These are phyloP conservation scores for Castanopsis chinensis DNA, from an alignment of 306 rosid genomes.

Conservation along the genomic window DNA sequence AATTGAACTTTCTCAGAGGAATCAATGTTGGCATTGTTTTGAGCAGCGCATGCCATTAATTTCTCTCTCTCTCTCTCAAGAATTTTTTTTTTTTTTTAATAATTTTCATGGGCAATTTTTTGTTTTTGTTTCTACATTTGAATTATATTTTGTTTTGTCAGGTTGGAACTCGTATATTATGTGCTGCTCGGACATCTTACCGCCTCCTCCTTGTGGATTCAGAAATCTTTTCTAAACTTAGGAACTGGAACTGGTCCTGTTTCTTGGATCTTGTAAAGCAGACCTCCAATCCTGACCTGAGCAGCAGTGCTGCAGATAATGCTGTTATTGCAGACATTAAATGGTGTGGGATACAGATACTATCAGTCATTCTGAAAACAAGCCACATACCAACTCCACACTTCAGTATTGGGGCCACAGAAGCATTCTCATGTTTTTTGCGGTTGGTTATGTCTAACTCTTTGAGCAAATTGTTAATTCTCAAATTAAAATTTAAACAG, in stretches of 20 bases:
- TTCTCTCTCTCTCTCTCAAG: neutral
- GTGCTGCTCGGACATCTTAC: conserved; percentile 59
- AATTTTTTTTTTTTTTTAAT: too few species aligned
- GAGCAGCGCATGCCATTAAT: neutral
- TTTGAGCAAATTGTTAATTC: conserved; percentile 9
- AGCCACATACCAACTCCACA: conserved; percentile 44
- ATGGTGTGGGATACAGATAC: conserved; percentile 70
- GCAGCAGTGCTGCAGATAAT: conserved; percentile 5
- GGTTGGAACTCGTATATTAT: conserved; percentile 41
- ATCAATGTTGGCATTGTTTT: neutral
- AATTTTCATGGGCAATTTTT: neutral
- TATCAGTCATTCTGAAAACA: conserved; percentile 49
- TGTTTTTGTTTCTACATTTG: neutral
- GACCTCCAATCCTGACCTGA: conserved; percentile 19
- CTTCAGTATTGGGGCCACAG: conserved; percentile 43
- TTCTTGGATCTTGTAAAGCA: conserved; percentile 48
- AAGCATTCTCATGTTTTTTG: conserved; percentile 53
- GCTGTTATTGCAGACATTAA: conserved; percentile 37
- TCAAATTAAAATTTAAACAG: conserved; percentile 11
- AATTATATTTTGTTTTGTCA: conserved; percentile 4
- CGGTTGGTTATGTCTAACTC: conserved; percentile 47
- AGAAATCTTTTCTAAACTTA: conserved; percentile 55
- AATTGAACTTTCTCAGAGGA: neutral
- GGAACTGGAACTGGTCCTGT: conserved; percentile 93
- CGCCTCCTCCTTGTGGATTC: conserved; percentile 58